These are phyloP conservation scores for Fusarium siculi DNA, from an alignment of 2,329 filamentous ascomycete genomes.

Conservation along the genomic window DNA sequence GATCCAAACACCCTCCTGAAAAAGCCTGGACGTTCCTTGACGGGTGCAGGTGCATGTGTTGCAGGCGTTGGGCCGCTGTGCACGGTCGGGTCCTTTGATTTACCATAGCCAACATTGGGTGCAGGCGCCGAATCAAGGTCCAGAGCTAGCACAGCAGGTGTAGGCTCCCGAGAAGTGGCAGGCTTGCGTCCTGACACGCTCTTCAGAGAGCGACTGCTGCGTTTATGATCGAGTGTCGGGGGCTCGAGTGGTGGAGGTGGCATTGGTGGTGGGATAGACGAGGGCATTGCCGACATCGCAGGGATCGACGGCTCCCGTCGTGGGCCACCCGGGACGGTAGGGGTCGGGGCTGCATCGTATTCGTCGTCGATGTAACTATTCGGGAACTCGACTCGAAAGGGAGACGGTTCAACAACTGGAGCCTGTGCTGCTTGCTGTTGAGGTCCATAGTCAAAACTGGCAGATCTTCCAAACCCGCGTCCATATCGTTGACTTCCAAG, in stretches of 20 bases:
- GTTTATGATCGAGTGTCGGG: conserved; percentile 61
- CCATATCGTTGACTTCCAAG: conserved; percentile 68
- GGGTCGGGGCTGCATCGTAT: conserved; percentile 86
- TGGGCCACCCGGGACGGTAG: conserved; percentile 83
- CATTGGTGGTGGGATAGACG: conserved; percentile 46
- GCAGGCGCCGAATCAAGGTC: conserved; percentile 66
- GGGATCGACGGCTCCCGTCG: conserved; percentile 56
- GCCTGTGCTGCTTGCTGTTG: conserved; percentile 47
- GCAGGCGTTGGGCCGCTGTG: conserved; percentile 63
- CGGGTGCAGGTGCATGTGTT: conserved; percentile 54
- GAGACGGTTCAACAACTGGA: conserved; percentile 42
- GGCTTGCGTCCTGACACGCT: conserved; percentile 55
- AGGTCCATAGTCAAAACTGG: conserved; percentile 78
- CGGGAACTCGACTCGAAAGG: conserved; percentile 62
- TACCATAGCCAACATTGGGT: conserved; percentile 68
- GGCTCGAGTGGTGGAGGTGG: conserved; percentile 54
- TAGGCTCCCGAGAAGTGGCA: conserved; percentile 42
- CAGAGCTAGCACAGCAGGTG: conserved; percentile 45
- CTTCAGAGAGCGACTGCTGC: conserved; percentile 66
- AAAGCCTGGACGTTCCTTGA: conserved; percentile 84
- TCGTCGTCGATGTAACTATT: conserved; percentile 63
- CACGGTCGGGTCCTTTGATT: conserved; percentile 61
- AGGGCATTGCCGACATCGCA: conserved; percentile 51
- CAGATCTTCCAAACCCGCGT: conserved; percentile 67
- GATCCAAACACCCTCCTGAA: conserved; percentile 91